Conservation (phyloP, 371 early-diverging fungal species). For the Lichtheimia ornata region DNA sequence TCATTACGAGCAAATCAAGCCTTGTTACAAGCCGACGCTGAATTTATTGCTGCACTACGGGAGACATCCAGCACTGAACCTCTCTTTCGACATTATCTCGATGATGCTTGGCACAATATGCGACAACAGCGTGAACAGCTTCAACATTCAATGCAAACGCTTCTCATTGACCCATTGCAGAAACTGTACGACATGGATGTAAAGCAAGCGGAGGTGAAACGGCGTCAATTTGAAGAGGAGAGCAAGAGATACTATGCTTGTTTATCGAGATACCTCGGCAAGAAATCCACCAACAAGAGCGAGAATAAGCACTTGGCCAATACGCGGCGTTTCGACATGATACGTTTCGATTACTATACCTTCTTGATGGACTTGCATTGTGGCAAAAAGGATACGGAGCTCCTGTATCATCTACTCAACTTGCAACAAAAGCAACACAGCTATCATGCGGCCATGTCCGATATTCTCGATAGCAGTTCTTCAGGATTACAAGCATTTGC, state of each 20-base stretch:
- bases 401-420: conserved; percentile 58
- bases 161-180: conserved; percentile 55
- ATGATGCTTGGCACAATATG: conserved; percentile 30
- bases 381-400: conserved; percentile 67
- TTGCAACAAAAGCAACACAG: conserved; percentile 59
- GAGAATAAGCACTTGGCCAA: conserved; percentile 26
- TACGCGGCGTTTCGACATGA: conserved; percentile 59
- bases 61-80: conserved; percentile 45
- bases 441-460: conserved; percentile 25
- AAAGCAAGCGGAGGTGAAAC: conserved; percentile 58
- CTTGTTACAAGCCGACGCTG: conserved; percentile 38
- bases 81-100: conserved; percentile 38
- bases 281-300: conserved; percentile 15
- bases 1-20: conserved; percentile 42
- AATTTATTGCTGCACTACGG: conserved; percentile 42
- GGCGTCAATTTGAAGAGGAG: conserved; percentile 65
- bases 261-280: conserved; percentile 58
- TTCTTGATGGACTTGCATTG: conserved; percentile 68
- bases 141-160: conserved; percentile 41
- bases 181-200: conserved; percentile 60
- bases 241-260: conserved; percentile 63
- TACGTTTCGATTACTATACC: conserved; percentile 68
- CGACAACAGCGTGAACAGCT: conserved; percentile 32
- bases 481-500: conserved; percentile 37
- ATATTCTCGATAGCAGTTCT: conserved; percentile 11